Percentiles rank a stretch among this genome's conserved stretches.
Evolutionary conservation across 345 rosid genomes (phyloP).

Genomic region (Carallia pectinifolia): DNA sequence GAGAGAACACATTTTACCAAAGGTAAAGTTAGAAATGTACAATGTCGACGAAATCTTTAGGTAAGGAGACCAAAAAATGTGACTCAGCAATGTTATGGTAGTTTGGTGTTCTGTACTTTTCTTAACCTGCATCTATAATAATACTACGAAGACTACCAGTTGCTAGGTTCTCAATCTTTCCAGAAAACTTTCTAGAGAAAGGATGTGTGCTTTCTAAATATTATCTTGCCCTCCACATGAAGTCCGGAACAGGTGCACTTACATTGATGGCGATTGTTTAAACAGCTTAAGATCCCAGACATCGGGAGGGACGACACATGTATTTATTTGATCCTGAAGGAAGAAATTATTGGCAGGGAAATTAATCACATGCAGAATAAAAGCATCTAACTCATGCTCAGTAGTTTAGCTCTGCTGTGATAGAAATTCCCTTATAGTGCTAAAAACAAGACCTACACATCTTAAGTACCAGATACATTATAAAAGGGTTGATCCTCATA

Average conservation of each 20-base stretch:
- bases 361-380: not conserved
- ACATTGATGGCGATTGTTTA: constrained; percentile 67
- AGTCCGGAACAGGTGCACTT: constrained; percentile 25
- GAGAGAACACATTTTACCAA: too few species aligned
- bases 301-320: constrained; percentile 70
- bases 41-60: not conserved
- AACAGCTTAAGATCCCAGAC: constrained; percentile 81
- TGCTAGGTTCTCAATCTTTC: too few species aligned
- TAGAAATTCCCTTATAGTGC: not conserved
- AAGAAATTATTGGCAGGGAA: constrained; percentile 17
- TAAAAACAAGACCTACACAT: constrained; percentile 1
- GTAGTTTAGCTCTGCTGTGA: too few species aligned
- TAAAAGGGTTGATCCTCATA: constrained; percentile 9
- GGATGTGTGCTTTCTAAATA: not conserved
- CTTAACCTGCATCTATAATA: too few species aligned
- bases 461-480: not conserved
- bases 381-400: not conserved
- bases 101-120: too few species aligned
- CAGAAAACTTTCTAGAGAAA: not conserved
- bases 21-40: not conserved
- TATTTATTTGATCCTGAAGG: constrained; percentile 50
- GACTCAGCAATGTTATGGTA: too few species aligned
- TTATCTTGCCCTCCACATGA: not conserved
- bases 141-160: too few species aligned
- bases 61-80: too few species aligned